These are phyloP conservation scores for Artomyces pyxidatus DNA, from an alignment of 768 basidiomycete species.

Conservation along the genomic window DNA sequence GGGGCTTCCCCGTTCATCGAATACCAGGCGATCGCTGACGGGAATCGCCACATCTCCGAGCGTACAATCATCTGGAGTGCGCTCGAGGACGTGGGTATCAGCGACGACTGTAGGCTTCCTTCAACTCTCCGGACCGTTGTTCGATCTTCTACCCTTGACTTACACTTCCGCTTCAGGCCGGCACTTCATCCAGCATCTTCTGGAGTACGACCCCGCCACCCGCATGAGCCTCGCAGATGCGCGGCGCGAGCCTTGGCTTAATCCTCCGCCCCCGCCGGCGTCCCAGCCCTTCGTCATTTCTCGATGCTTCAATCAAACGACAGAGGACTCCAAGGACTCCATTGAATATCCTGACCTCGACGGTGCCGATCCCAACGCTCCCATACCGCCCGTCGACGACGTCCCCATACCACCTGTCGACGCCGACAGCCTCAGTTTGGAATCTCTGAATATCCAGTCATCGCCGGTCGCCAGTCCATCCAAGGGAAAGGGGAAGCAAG, in stretches of 20 bases:
- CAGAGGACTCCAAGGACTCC: neutral
- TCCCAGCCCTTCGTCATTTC: no score
- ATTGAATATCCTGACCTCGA: neutral
- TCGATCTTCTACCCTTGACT: neutral
- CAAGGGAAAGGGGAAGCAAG: neutral
- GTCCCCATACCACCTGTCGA: no score
- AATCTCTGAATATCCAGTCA: neutral
- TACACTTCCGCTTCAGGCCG: constrained; percentile 31
- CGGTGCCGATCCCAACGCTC: neutral
- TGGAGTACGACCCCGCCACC: constrained; percentile 50
- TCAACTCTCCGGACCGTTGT: no score
- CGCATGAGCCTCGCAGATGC: constrained; percentile 72
- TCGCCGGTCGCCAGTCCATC: neutral
- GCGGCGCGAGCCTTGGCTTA: constrained; percentile 72
- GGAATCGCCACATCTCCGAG: constrained; percentile 5
- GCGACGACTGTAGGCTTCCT: constrained; percentile 36
- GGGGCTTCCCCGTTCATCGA: constrained; percentile 7
- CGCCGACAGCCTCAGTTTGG: neutral
- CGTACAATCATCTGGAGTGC: constrained; percentile 9
- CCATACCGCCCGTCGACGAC: constrained; percentile 6
- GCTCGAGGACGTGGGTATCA: constrained; percentile 12
- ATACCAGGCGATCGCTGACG: neutral
- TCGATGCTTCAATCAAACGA: no score
- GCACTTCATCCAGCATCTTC: constrained; percentile 59
- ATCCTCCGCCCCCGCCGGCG: neutral